Conservation (phyloP, 2,329 filamentous ascomycete genomes). For the Aotearoamyces nothofagi region DNA sequence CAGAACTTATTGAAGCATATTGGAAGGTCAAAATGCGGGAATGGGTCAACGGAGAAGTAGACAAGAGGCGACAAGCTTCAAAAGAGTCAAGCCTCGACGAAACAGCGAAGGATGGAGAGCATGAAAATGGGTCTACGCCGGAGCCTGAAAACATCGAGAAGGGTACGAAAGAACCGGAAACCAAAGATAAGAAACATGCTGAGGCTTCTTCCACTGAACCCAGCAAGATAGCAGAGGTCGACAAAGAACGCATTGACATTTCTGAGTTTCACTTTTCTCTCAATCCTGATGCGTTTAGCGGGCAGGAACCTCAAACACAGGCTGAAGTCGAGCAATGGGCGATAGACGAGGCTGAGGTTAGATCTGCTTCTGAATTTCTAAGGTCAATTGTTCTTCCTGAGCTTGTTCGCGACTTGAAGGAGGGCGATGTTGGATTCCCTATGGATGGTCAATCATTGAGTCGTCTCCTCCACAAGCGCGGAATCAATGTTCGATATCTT, state of each 20-base stretch:
- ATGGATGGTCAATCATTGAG: conserved; percentile 95
- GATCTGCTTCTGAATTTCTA: conserved; percentile 67
- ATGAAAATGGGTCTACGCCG: conserved; percentile 13
- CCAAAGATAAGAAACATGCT: conserved; percentile 15
- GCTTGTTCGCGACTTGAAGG: conserved; percentile 71
- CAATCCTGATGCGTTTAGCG: conserved; percentile 92
- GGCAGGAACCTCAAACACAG: conserved; percentile 76
- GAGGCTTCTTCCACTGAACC: conserved; percentile 8
- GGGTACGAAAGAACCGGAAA: conserved; percentile 13
- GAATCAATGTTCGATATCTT: conserved; percentile 94
- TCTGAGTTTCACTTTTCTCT: conserved; percentile 76
- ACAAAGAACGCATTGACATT: conserved; percentile 59
- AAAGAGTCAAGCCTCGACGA: conserved; percentile 17
- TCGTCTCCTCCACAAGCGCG: conserved; percentile 82
- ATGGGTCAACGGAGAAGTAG: conserved; percentile 69
- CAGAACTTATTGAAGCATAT: conserved; percentile 79
- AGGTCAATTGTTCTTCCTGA: conserved; percentile 67
- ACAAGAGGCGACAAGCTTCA: conserved; percentile 36
- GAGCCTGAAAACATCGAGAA: conserved; percentile 16
- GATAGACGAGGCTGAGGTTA: conserved; percentile 78
- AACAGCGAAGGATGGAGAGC: conserved; percentile 18
- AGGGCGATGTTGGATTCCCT: conserved; percentile 90
- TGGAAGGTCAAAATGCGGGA: conserved; percentile 76
- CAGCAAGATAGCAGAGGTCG: conserved; percentile 13
- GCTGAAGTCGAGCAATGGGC: conserved; percentile 75